phyloP scores from a whole-genome alignment of 179 eudicot genomes.

The Beta lomatogona region DNA sequence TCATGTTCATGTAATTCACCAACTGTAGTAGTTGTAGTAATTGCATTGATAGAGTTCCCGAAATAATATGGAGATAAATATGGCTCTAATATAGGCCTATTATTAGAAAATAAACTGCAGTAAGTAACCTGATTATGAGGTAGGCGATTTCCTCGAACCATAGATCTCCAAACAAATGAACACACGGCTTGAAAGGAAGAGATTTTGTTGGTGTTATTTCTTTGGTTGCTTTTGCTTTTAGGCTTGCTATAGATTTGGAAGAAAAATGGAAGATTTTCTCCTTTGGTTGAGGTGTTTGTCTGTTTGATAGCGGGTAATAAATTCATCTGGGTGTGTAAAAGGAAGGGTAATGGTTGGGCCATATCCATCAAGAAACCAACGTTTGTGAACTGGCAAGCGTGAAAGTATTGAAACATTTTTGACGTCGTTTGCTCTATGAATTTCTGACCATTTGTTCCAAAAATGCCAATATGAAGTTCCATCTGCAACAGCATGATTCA shows the following conservation, averaged over 20 bases:
- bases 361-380: conserved; percentile 11
- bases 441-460: conserved; percentile 36
- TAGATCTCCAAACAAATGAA: not conserved
- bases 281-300: not conserved
- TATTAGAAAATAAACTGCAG: no score
- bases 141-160: conserved; percentile 2
- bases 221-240: conserved; percentile 2
- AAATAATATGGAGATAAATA: no score
- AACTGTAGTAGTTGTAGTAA: no score
- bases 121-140: not conserved
- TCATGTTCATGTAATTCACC: no score
- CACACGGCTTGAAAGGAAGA: not conserved
- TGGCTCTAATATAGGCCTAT: no score
- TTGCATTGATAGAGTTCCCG: no score
- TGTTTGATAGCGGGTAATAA: conserved; percentile 6
- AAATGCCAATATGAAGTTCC: conserved; percentile 50
- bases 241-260: no score
- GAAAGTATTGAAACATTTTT: not conserved
- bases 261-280: no score
- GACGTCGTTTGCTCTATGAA: conserved; percentile 3
- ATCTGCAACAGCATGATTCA: conserved; percentile 41
- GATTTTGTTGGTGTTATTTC: not conserved
- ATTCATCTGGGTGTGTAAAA: conserved; percentile 22
- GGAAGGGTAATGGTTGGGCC: not conserved
- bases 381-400: conserved; percentile 1